A percentile compares a stretch with the other conserved stretches of the same genome.
These are phyloP conservation scores for Plasmodium knowlesi DNA, from an alignment of 169 alveolate species.

Conservation along the genomic window DNA sequence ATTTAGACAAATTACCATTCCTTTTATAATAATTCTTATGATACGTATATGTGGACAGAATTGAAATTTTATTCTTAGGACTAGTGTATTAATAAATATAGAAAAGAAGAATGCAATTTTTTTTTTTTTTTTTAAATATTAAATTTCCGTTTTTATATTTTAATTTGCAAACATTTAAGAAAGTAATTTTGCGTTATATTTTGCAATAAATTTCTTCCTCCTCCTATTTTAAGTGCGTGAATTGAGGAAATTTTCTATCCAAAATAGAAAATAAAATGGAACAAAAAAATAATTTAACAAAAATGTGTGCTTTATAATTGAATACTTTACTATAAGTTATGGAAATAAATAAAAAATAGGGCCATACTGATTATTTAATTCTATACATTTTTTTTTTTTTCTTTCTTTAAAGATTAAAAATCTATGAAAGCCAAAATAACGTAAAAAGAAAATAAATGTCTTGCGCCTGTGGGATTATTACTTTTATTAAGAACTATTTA, in stretches of 20 bases:
- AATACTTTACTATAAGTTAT: background rate
- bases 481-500: background rate
- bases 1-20: background rate
- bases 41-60: background rate
- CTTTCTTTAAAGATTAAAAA: background rate
- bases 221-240: background rate
- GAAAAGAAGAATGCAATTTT: background rate
- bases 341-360: background rate
- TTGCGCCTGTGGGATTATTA: background rate
- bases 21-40: background rate
- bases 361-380: background rate
- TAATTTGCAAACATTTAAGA: background rate
- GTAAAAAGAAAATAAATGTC: background rate
- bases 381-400: background rate
- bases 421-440: background rate
- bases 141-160: background rate
- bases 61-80: background rate
- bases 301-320: background rate
- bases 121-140: background rate
- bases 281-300: background rate
- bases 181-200: background rate
- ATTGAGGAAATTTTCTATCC: background rate
- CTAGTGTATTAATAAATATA: background rate
- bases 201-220: background rate
- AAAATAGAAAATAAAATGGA: background rate